phyloP scores from a whole-genome alignment of 106 monocot species.

The Allium cepa region DNA sequence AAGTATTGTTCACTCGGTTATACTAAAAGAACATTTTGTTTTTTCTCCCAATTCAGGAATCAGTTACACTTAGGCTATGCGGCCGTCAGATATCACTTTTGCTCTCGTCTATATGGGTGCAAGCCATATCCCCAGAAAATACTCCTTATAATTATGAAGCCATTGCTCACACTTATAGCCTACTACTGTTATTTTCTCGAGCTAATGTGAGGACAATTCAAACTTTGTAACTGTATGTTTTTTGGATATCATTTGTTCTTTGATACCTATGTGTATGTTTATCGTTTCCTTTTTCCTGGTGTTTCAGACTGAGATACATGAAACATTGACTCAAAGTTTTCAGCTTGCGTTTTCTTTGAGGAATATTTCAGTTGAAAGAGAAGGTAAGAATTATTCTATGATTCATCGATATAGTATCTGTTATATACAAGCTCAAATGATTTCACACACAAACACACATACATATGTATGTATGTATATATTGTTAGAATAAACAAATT shows the following conservation, averaged over 20 bases:
- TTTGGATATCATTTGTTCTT: not conserved
- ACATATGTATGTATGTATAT: too few relatives aligned
- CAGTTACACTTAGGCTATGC: slow-evolving; percentile 43
- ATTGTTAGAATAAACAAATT: too few relatives aligned
- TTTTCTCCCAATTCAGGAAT: slow-evolving; percentile 27
- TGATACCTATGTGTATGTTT: not conserved
- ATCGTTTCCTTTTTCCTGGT: not conserved
- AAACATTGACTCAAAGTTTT: slow-evolving; percentile 33
- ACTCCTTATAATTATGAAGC: slow-evolving; percentile 69
- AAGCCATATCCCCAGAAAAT: slow-evolving; percentile 53
- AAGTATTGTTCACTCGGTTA: not conserved
- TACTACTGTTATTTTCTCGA: slow-evolving; percentile 56
- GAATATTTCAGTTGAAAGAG: slow-evolving; percentile 33
- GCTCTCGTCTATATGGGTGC: slow-evolving; percentile 70
- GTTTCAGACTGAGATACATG: slow-evolving; percentile 36
- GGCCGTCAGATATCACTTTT: slow-evolving; percentile 53
- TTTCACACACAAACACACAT: too few relatives aligned
- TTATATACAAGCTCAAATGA: too few relatives aligned
- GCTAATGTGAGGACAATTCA: slow-evolving; percentile 29
- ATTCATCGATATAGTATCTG: too few relatives aligned
- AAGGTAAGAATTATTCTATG: slow-evolving; percentile 16
- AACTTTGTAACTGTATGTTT: not conserved
- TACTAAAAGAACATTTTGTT: not conserved
- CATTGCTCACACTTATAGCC: slow-evolving; percentile 61
- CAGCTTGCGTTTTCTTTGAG: slow-evolving; percentile 55